Percentiles rank a stretch among this genome's conserved stretches.
Conservation (phyloP, 768 basidiomycete genomes). For the Calocera viscosa region DNA sequence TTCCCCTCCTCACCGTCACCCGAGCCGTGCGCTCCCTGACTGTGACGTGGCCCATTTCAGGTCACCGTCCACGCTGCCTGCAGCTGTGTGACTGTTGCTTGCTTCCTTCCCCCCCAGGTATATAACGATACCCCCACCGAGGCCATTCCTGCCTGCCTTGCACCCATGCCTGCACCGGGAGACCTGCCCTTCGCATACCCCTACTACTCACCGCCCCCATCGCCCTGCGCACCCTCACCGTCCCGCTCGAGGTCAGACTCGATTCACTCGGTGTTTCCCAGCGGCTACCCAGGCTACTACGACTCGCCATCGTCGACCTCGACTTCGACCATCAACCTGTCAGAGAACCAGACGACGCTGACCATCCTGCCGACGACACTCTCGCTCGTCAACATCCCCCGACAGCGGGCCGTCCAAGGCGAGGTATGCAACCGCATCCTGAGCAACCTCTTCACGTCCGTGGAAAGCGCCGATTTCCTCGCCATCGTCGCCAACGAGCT, state of each 20-base stretch:
- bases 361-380: slow-evolving; percentile 59
- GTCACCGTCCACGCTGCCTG: slow-evolving; percentile 15
- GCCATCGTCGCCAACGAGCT: slow-evolving; percentile 68
- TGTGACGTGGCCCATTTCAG: background rate
- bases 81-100: slow-evolving; percentile 16
- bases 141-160: background rate
- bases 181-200: background rate
- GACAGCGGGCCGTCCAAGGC: slow-evolving; percentile 40
- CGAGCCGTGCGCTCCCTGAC: background rate
- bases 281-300: background rate
- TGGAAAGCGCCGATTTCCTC: slow-evolving; percentile 44
- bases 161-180: background rate
- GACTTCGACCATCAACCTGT: background rate
- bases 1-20: slow-evolving; percentile 19
- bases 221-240: background rate
- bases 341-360: slow-evolving; percentile 35
- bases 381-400: slow-evolving; percentile 62
- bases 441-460: slow-evolving; percentile 52
- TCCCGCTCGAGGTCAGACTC: background rate
- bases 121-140: background rate
- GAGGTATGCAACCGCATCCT: slow-evolving; percentile 49
- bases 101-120: background rate
- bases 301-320: background rate
- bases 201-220: background rate
- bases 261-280: background rate